Base-by-base conservation (phyloP, 176 grass and related monocot genomes). In the Puccinellia tenuiflora region DNA sequence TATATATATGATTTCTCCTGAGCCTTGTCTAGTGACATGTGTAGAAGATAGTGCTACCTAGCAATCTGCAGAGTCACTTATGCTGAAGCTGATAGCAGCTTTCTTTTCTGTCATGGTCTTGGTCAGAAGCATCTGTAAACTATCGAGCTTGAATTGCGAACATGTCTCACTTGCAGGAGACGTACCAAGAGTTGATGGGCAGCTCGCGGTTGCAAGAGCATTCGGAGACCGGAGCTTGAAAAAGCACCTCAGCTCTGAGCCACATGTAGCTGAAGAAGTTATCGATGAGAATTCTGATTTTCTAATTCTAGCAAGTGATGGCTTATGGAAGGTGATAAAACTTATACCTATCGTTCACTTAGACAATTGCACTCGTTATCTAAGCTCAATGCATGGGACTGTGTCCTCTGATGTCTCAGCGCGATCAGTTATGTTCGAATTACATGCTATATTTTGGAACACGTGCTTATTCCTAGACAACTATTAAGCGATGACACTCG, bases 231-330 rank as follows among this genome's bases (percentile, higher is more conserved):
- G 89, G 56, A 96, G 96, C 86, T 87, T 99, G 84, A 99, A 99
- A 74, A 88, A 78, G 43, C 96, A 99, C 70, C 93, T 99, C 46
- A 99, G 93, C 79, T 96, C 96, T 73, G 96, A 99, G 0, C 96
- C 96, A 60, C 11, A 93, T 64, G 79, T 99, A 38, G 45, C 15
- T 2, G 83, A 90, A 31, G 78, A 90, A 78, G 13, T 29, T 48
- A 91, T 96, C 6, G 75, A 96, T 68, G 93, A 96, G 46, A 84
- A 66, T 66, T 79, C 70, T 2, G 91, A 99, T 46, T 90, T 90
- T 31, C 57, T 99, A 79, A 99, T 99, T 86, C 93, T 99, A 75
- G 96, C 96, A 79, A 99, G 96, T 68, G 96, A 99, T 57, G 96
- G 96, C 21, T 87, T 99, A 42, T 99, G 96, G 96, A 99, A 99